These are phyloP conservation scores for Morella rubra DNA, from an alignment of 306 rosid genomes.

Conservation along the genomic window DNA sequence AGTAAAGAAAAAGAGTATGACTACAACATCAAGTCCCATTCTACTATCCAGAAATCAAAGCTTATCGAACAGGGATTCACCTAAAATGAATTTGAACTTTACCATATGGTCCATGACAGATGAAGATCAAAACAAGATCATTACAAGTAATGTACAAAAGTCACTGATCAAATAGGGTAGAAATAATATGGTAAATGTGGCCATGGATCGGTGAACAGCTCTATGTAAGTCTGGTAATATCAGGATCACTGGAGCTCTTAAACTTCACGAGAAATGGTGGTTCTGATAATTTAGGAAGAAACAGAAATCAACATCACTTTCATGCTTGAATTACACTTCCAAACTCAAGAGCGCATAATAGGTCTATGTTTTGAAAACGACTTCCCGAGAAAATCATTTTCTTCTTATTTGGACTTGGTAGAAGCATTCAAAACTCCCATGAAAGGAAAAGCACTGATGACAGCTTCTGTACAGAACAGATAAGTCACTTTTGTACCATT, in stretches of 20 bases:
- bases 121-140: background rate
- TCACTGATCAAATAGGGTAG: background rate
- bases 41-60: background rate
- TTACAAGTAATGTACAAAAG: background rate
- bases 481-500: background rate
- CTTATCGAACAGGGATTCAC: background rate
- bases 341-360: background rate
- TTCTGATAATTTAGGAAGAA: background rate
- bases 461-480: background rate
- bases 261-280: background rate
- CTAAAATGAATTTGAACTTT: background rate
- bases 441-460: background rate
- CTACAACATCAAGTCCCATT: background rate
- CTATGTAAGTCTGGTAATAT: background rate
- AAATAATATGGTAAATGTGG: background rate
- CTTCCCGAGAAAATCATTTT: background rate
- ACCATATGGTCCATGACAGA: background rate
- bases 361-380: background rate
- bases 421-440: background rate
- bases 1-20: no score
- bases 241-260: background rate
- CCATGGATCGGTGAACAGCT: background rate
- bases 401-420: background rate
- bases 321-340: background rate
- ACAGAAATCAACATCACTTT: background rate